A percentile compares a stretch with the other conserved stretches of the same genome.
phyloP scores from a whole-genome alignment of 1,284 basidiomycete species.

The Sutorius eximius region DNA sequence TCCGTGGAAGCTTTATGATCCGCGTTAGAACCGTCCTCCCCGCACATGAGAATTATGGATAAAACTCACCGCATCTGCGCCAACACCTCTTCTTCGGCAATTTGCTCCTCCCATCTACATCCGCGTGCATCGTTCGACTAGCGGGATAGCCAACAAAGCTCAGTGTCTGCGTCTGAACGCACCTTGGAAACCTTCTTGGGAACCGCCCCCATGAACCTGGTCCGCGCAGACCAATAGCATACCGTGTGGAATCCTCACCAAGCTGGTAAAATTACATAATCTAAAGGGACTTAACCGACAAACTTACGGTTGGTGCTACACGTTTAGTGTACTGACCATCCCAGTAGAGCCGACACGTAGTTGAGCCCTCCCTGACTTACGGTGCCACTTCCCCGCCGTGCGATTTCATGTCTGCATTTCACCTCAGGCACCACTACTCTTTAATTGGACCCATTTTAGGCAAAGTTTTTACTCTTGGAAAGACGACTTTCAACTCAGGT shows the following conservation, averaged over 20 bases:
- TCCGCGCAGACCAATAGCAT: too few relatives aligned
- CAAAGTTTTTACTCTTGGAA: neutral
- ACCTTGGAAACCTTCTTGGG: too few relatives aligned
- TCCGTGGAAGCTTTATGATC: slow-evolving; percentile 51
- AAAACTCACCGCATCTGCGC: slow-evolving; percentile 49
- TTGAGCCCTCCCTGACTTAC: neutral
- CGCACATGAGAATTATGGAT: neutral
- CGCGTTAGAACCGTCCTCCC: slow-evolving; percentile 25
- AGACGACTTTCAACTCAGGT: too few relatives aligned
- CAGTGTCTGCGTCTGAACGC: slow-evolving; percentile 30
- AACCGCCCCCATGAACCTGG: too few relatives aligned
- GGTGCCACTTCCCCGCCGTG: neutral
- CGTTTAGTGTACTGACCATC: too few relatives aligned
- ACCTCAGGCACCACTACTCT: neutral
- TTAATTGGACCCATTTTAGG: neutral
- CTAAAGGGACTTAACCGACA: neutral
- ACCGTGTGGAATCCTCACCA: too few relatives aligned
- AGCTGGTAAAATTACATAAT: neutral
- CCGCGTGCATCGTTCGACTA: slow-evolving; percentile 53
- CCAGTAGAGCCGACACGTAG: neutral
- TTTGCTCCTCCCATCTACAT: slow-evolving; percentile 41
- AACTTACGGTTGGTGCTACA: neutral
- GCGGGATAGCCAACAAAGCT: neutral
- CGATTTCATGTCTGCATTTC: neutral
- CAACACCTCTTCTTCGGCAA: slow-evolving; percentile 52